Evolutionary conservation across 495 filamentous ascomycete species (phyloP).

Genomic region (Opeltia flavorubescens): DNA sequence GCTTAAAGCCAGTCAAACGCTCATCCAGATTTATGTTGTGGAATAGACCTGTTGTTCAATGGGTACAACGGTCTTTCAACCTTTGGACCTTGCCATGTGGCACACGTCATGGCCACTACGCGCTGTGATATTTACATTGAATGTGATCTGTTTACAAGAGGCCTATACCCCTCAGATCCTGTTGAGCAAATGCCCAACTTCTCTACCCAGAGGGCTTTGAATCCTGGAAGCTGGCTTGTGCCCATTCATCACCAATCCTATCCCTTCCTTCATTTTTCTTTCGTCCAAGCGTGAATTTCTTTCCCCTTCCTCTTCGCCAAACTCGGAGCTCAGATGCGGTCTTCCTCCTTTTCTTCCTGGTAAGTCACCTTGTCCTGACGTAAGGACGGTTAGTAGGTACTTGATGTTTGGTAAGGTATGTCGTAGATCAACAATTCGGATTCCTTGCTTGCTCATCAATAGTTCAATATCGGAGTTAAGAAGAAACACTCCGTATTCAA

Average conservation of each 20-base stretch:
- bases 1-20: no score
- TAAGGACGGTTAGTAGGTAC: conserved; percentile 77
- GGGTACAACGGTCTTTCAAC: no score
- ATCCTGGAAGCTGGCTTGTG: background rate
- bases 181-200: background rate
- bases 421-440: conserved; percentile 71
- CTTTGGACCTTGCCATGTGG: no score
- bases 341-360: conserved; percentile 59
- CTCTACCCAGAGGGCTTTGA: background rate
- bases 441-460: conserved; percentile 55
- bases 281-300: background rate
- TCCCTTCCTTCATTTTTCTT: background rate
- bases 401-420: conserved; percentile 89
- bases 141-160: no score
- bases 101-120: no score
- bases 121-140: no score
- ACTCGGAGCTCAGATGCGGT: conserved; percentile 48
- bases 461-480: conserved; percentile 89
- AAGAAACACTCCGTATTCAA: conserved; percentile 90
- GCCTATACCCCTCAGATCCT: background rate
- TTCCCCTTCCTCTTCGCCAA: conserved; percentile 9
- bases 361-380: conserved; percentile 61
- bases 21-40: no score
- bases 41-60: no score
- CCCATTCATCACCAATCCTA: background rate